phyloP scores from a whole-genome alignment of 1,284 basidiomycete species.

The Trametes hirsuta region DNA sequence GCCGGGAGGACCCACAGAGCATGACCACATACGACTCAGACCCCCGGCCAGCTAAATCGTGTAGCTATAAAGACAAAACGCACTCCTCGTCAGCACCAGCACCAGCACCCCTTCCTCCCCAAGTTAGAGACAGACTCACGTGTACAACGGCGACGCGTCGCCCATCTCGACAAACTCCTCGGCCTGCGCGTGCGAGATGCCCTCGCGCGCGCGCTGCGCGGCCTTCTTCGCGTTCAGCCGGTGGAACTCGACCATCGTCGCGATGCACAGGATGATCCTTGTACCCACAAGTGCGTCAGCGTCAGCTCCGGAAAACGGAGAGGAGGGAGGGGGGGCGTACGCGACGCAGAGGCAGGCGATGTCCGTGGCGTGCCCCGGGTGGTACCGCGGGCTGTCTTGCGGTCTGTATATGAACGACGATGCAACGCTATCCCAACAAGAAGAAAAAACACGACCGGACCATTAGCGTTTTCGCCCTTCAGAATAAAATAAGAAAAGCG shows the following conservation, averaged over 20 bases:
- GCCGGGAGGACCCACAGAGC: too few relatives aligned
- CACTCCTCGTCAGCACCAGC: too few relatives aligned
- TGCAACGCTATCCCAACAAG: slow-evolving; percentile 13
- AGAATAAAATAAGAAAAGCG: too few relatives aligned
- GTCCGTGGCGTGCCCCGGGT: slow-evolving; percentile 18
- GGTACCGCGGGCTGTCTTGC: slow-evolving; percentile 21
- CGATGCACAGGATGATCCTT: slow-evolving; percentile 7
- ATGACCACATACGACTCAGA: too few relatives aligned
- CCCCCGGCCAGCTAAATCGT: too few relatives aligned
- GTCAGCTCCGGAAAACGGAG: background rate
- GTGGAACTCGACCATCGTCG: slow-evolving; percentile 15
- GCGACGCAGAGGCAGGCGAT: slow-evolving; percentile 14
- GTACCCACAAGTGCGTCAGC: too few relatives aligned
- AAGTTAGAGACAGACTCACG: background rate
- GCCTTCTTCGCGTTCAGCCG: slow-evolving; percentile 15
- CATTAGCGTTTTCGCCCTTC: background rate
- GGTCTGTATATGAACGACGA: slow-evolving; percentile 25
- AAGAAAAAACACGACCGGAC: background rate
- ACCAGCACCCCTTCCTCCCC: too few relatives aligned
- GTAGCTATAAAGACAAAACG: too few relatives aligned
- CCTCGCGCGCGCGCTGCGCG: slow-evolving; percentile 13
- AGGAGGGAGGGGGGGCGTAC: background rate
- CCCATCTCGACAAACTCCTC: slow-evolving; percentile 17
- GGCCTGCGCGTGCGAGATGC: slow-evolving; percentile 6
- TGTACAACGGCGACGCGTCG: slow-evolving; percentile 21